Evolutionary conservation across 1,139 yeast species (phyloP).

Genomic region (Groenewaldozyma sp.): DNA sequence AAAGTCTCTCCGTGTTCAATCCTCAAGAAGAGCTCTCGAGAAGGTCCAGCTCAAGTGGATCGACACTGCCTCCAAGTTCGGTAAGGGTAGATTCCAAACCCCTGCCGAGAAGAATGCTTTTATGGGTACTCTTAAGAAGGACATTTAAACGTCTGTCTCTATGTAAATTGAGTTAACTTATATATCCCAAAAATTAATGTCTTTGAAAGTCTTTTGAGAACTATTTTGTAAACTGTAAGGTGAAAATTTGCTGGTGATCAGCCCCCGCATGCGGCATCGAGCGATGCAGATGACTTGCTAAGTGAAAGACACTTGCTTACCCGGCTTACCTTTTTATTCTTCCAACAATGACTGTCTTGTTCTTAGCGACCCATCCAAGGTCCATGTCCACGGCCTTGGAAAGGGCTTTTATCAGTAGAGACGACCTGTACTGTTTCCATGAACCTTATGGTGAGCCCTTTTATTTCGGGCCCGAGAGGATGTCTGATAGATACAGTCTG

Average conservation of each 20-base stretch:
- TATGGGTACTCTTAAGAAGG: constrained; percentile 92
- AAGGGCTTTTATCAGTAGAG: constrained; percentile 21
- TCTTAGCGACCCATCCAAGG: constrained; percentile 24
- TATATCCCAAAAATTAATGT: too few relatives aligned
- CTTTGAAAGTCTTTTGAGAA: not conserved
- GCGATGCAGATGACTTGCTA: too few relatives aligned
- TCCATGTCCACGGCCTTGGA: constrained; percentile 25
- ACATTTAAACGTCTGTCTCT: not conserved
- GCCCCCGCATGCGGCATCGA: too few relatives aligned
- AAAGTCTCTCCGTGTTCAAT: constrained; percentile 96
- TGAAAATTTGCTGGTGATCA: not conserved
- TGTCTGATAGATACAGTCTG: constrained; percentile 18
- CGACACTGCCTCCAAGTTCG: constrained; percentile 99
- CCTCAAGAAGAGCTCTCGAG: constrained; percentile 96
- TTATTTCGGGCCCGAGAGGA: constrained; percentile 23
- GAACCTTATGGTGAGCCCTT: constrained; percentile 26
- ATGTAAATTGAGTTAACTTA: too few relatives aligned
- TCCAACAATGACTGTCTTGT: constrained; percentile 9
- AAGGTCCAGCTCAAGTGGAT: constrained; percentile 97
- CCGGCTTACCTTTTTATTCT: too few relatives aligned
- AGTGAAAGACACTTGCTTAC: too few relatives aligned
- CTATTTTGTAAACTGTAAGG: not conserved
- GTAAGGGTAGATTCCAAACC: constrained; percentile 99
- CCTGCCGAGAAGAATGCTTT: constrained; percentile 99
- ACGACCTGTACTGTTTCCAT: constrained; percentile 19